Evolutionary conservation across 2,329 filamentous ascomycete genomes (phyloP).

Genomic region (Sarocladium strictum): DNA sequence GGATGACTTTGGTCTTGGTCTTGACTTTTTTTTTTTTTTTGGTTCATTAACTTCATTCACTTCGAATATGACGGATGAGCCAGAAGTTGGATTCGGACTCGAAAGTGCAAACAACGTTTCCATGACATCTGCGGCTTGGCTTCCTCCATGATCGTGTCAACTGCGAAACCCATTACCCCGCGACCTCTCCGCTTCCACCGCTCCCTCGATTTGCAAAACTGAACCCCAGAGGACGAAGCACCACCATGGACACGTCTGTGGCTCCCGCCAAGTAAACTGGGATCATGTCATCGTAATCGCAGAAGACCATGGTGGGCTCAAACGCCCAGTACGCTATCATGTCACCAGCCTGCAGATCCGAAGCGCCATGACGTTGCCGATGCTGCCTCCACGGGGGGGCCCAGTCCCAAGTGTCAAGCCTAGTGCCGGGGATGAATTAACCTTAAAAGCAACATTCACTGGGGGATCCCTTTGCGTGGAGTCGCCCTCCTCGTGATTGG

Average conservation of each 20-base stretch:
- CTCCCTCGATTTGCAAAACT: too few relatives aligned
- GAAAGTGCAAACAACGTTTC: too few relatives aligned
- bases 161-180: too few relatives aligned
- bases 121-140: too few relatives aligned
- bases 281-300: background rate
- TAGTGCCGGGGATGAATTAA: background rate
- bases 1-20: too few relatives aligned
- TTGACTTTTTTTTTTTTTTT: too few relatives aligned
- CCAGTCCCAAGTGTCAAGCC: background rate
- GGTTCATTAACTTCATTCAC: too few relatives aligned
- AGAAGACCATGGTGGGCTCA: background rate
- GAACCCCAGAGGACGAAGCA: too few relatives aligned
- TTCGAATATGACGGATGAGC: too few relatives aligned
- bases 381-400: slow-evolving; percentile 1
- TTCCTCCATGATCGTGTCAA: too few relatives aligned
- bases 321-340: background rate
- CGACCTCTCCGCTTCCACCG: too few relatives aligned
- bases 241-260: background rate
- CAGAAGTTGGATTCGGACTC: too few relatives aligned
- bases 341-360: background rate
- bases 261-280: background rate
- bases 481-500: background rate
- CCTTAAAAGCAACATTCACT: background rate
- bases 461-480: background rate
- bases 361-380: slow-evolving; percentile 7